phyloP scores from a whole-genome alignment of 192 early-diverging fungal species.

The Linnemannia schmuckeri region DNA sequence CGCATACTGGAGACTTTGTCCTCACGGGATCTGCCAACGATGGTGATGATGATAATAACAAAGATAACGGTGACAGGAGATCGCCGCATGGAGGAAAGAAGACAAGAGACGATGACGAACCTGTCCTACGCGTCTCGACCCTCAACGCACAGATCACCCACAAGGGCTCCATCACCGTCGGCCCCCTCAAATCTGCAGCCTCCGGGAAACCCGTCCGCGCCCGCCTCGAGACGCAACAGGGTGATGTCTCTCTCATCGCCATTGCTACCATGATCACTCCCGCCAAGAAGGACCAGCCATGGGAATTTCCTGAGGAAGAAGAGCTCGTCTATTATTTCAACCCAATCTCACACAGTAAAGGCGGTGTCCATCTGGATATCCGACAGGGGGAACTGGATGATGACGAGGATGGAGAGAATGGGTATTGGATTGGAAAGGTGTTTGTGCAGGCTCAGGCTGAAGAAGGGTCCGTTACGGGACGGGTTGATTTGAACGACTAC shows the following conservation, averaged over 20 bases:
- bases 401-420: neutral
- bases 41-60: neutral
- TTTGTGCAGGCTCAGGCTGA: neutral
- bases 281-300: neutral
- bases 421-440: neutral
- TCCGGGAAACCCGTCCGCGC: neutral
- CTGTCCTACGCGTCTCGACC: neutral
- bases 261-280: neutral
- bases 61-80: neutral
- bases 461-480: neutral
- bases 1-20: neutral
- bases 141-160: constrained; percentile 1
- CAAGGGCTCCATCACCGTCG: neutral
- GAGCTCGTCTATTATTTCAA: neutral
- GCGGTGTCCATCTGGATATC: neutral
- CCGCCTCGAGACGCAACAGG: neutral
- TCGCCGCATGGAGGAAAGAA: neutral
- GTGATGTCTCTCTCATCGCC: neutral
- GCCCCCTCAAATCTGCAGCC: neutral
- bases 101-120: neutral
- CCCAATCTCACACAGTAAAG: neutral
- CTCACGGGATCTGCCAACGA: neutral
- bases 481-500: neutral
- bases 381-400: neutral
- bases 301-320: neutral